Base-by-base conservation (phyloP, 2,329 filamentous ascomycete genomes). In the Acephala macrosclerotiorum region DNA sequence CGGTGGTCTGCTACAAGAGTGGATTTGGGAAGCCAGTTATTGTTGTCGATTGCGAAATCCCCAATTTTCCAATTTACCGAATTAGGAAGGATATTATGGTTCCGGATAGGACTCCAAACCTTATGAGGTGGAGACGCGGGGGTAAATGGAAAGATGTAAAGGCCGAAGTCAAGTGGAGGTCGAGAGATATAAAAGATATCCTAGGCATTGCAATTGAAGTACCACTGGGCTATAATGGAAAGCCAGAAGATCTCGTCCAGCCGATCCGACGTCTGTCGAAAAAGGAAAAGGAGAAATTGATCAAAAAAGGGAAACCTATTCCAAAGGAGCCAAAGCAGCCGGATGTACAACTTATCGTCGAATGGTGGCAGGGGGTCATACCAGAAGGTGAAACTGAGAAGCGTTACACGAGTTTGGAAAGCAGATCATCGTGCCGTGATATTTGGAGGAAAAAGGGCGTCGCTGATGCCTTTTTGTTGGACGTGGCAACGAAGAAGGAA, bases 111-210 rank as follows among this genome's bases (percentile, higher is more conserved):
- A 20, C 16, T 47, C 55, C 55, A 22, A 63, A 66, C 14, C 26
- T 64, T 38, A 66, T 66, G 49, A 47, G 33, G 12, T 51, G 49
- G 61, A 64, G 65, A 49, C 61, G 61, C 57, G 61, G 45, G 11
- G 65, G 61, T 9, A 58, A 58, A 49, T 12, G 36, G 3, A 63
- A 63, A 25, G 8, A 9, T 20, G 8, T 14, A 49, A 58, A 16
- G 22, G 26, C 8, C 14, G 29, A 63, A 40, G 29, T 33, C 29
- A 58, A 58, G 22, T 63, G 53, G 61, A n/a, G 22, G 7, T 20
- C 2, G 33, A 25, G 22, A n/a, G 61, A 63, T 51, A 58, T 42
- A 20, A 42, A 40, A 26, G n/a, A 42, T 22, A 36, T 61, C 58
- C 49, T 25, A 63, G 45, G 29, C 25, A 58, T 66, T 20, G 64